phyloP scores from a whole-genome alignment of 2,329 filamentous ascomycete genomes.

The Penicillium frequentans region DNA sequence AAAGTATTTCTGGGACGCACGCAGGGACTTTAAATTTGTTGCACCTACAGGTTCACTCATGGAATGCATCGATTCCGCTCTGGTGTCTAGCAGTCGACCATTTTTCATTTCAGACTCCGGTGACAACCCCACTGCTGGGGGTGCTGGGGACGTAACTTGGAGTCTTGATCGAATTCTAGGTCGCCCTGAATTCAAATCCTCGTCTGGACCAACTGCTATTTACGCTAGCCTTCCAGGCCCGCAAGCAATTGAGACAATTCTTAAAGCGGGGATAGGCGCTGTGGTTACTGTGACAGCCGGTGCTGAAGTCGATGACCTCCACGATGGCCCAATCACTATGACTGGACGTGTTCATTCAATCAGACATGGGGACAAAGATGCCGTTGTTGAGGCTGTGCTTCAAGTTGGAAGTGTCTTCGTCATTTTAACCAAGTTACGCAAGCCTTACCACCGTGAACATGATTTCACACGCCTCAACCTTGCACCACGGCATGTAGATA shows the following conservation, averaged over 20 bases:
- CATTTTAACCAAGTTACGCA: slow-evolving; percentile 54
- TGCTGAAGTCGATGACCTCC: slow-evolving; percentile 50
- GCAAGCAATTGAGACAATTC: slow-evolving; percentile 43
- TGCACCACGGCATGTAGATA: slow-evolving; percentile 46
- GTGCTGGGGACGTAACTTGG: slow-evolving; percentile 57
- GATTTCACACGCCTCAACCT: slow-evolving; percentile 54
- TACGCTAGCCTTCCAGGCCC: slow-evolving; percentile 56
- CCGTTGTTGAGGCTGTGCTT: slow-evolving; percentile 50
- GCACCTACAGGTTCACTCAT: slow-evolving; percentile 51
- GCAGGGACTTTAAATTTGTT: slow-evolving; percentile 52
- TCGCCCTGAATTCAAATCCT: slow-evolving; percentile 46
- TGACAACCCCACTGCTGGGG: slow-evolving; percentile 57
- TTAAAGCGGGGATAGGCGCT: slow-evolving; percentile 48
- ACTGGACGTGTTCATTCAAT: slow-evolving; percentile 53
- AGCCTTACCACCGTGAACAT: slow-evolving; percentile 55
- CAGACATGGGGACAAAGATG: slow-evolving; percentile 52
- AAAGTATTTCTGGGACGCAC: slow-evolving; percentile 49
- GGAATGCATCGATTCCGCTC: slow-evolving; percentile 50
- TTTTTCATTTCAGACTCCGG: slow-evolving; percentile 59
- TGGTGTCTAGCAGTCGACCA: slow-evolving; percentile 43
- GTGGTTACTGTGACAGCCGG: slow-evolving; percentile 54
- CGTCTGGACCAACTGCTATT: slow-evolving; percentile 46
- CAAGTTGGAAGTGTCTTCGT: slow-evolving; percentile 53
- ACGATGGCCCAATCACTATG: slow-evolving; percentile 52
- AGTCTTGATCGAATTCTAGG: slow-evolving; percentile 48